Percentiles rank a stretch among this genome's conserved stretches.
Evolutionary conservation across 148 eudicot genomes (phyloP).

Genomic region (Nepenthes gracilis): DNA sequence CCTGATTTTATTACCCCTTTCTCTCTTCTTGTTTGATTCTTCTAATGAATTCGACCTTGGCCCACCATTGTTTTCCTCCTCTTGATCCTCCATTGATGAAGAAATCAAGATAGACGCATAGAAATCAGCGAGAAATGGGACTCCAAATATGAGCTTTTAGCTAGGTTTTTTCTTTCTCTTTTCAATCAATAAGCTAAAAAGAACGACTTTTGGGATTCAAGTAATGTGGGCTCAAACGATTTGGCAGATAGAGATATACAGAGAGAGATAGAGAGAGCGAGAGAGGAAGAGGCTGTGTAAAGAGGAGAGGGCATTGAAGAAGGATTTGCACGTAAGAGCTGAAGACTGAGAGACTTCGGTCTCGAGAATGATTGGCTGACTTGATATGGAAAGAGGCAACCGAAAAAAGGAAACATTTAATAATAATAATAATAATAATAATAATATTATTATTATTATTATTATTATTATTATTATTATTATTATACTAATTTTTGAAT

Average conservation of each 20-base stretch:
- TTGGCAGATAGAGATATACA: background rate
- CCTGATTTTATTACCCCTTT: background rate
- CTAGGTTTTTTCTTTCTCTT: no score
- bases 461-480: no score
- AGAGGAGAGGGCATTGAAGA: background rate
- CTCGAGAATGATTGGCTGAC: constrained; percentile 3
- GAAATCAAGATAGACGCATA: no score
- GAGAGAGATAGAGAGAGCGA: background rate
- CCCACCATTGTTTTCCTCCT: no score
- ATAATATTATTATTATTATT: no score
- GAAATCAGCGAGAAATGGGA: no score
- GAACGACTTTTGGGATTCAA: background rate
- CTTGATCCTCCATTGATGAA: no score
- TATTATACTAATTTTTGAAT: no score
- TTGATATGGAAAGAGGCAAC: constrained; percentile 3
- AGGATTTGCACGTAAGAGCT: background rate
- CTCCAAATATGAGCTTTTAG: no score
- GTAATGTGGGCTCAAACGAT: background rate
- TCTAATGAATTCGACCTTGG: background rate
- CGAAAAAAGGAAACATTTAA: no score
- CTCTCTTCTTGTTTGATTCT: background rate
- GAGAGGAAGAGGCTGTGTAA: background rate
- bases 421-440: no score
- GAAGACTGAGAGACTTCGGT: background rate
- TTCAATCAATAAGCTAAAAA: background rate